phyloP scores from a whole-genome alignment of 805 yeast genomes.

The Limtongozyma cylindracea region DNA sequence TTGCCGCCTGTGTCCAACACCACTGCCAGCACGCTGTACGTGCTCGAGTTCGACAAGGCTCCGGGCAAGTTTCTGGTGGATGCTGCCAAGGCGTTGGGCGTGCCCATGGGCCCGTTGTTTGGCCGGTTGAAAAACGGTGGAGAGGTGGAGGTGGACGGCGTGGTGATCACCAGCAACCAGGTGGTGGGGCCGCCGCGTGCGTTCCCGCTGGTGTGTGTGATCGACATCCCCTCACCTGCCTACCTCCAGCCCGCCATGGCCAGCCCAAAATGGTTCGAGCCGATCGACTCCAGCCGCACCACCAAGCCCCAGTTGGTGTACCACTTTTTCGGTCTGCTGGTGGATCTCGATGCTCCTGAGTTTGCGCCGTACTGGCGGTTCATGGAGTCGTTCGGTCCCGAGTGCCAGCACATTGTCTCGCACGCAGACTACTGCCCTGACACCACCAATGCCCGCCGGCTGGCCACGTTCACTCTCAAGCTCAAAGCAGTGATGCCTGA shows the following conservation, averaged over 20 bases:
- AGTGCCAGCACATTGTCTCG: slow-evolving; percentile 40
- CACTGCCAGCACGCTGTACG: too few relatives aligned
- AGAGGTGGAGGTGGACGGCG: slow-evolving; percentile 32
- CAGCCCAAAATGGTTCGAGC: slow-evolving; percentile 8
- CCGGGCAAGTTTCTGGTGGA: too few relatives aligned
- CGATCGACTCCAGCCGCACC: slow-evolving; percentile 6
- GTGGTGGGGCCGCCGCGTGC: slow-evolving; percentile 39
- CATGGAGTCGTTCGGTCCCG: slow-evolving; percentile 23
- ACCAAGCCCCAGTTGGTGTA: slow-evolving; percentile 30
- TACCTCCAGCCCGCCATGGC: slow-evolving; percentile 12
- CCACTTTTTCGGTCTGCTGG: slow-evolving; percentile 47
- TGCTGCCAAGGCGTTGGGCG: slow-evolving; percentile 48
- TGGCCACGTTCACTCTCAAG: slow-evolving; percentile 28
- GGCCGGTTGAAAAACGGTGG: slow-evolving; percentile 34
- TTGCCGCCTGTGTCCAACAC: too few relatives aligned
- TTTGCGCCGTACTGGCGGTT: slow-evolving; percentile 20
- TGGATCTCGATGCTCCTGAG: slow-evolving; percentile 18
- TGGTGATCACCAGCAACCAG: slow-evolving; percentile 32
- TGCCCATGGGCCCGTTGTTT: slow-evolving; percentile 37
- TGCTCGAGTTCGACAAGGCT: too few relatives aligned
- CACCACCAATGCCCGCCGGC: slow-evolving; percentile 29
- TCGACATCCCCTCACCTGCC: slow-evolving; percentile 41
- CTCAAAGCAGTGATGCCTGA: slow-evolving; percentile 24
- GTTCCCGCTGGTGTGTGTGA: slow-evolving; percentile 33
- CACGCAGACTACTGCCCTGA: slow-evolving; percentile 43